These are phyloP conservation scores for Rhododendron griersonianum DNA, from an alignment of 148 eudicot genomes.

Conservation along the genomic window DNA sequence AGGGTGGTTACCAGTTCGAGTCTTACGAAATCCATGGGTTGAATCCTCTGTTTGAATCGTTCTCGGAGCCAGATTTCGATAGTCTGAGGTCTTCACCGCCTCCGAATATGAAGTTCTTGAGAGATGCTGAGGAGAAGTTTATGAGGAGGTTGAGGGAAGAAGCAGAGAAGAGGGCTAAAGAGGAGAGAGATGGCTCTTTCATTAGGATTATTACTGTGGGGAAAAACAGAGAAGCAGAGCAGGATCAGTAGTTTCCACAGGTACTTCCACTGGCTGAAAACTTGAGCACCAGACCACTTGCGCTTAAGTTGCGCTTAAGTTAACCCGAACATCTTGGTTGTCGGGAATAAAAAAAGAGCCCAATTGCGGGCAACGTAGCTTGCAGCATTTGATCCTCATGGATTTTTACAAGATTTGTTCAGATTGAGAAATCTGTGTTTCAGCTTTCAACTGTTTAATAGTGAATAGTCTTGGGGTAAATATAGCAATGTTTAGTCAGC, in stretches of 20 bases:
- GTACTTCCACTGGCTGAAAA: slow-evolving; percentile 38
- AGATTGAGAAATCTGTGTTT: slow-evolving; percentile 4
- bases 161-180: slow-evolving; percentile 44
- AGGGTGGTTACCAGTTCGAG: slow-evolving; percentile 9
- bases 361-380: slow-evolving; percentile 15
- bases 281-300: no score
- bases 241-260: slow-evolving; percentile 30
- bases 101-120: slow-evolving; percentile 82
- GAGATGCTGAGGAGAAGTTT: slow-evolving; percentile 91
- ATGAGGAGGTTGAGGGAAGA: slow-evolving; percentile 58
- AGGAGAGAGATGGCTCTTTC: slow-evolving; percentile 32
- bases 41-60: slow-evolving; percentile 73
- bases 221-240: slow-evolving; percentile 21
- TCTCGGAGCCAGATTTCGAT: slow-evolving; percentile 45
- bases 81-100: slow-evolving; percentile 69
- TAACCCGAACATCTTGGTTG: no score
- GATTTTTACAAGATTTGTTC: background rate
- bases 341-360: no score
- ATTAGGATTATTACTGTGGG: slow-evolving; percentile 22
- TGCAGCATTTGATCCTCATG: slow-evolving; percentile 6
- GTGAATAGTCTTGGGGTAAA: background rate
- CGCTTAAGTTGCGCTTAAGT: no score
- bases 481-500: background rate
- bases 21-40: slow-evolving; percentile 34
- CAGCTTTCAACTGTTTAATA: background rate